Percentiles rank a stretch among this genome's conserved stretches.
Conservation (phyloP, 768 basidiomycete genomes). For the Trametes villosa region DNA sequence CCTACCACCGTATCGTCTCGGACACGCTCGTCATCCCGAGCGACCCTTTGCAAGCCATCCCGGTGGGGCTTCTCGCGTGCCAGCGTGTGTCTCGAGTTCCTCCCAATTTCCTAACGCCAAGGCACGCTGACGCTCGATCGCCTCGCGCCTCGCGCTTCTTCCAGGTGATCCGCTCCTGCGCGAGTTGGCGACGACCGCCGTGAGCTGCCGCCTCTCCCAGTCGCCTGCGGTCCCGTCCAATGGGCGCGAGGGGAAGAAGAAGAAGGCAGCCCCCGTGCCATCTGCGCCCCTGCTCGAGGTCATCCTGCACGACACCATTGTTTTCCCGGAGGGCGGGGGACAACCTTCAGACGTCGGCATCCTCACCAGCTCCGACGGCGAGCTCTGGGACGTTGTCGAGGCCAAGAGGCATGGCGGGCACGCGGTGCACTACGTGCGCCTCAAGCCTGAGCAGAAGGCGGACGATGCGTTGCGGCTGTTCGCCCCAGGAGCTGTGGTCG, state of each 20-base stretch:
- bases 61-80: conserved; percentile 79
- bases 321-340: conserved; percentile 85
- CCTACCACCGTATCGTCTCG: conserved; percentile 71
- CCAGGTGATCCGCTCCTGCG: conserved; percentile 73
- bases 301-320: conserved; percentile 73
- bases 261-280: conserved; percentile 56
- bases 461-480: conserved; percentile 53
- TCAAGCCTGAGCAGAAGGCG: conserved; percentile 40
- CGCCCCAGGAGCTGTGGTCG: conserved; percentile 53
- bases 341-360: conserved; percentile 77
- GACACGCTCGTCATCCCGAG: conserved; percentile 58
- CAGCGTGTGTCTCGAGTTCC: conserved; percentile 54
- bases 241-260: conserved; percentile 47
- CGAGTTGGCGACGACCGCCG: conserved; percentile 59
- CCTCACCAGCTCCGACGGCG: conserved; percentile 50
- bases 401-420: conserved; percentile 71
- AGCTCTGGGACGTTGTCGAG: conserved; percentile 61
- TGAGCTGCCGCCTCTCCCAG: conserved; percentile 53
- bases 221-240: conserved; percentile 41
- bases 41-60: conserved; percentile 54
- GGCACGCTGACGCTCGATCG: conserved; percentile 8
- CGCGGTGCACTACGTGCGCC: conserved; percentile 73
- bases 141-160: not conserved
- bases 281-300: conserved; percentile 63
- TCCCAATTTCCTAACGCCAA: conserved; percentile 2